phyloP scores from a whole-genome alignment of 2,329 filamentous ascomycete species.

The Colletotrichum sp. region DNA sequence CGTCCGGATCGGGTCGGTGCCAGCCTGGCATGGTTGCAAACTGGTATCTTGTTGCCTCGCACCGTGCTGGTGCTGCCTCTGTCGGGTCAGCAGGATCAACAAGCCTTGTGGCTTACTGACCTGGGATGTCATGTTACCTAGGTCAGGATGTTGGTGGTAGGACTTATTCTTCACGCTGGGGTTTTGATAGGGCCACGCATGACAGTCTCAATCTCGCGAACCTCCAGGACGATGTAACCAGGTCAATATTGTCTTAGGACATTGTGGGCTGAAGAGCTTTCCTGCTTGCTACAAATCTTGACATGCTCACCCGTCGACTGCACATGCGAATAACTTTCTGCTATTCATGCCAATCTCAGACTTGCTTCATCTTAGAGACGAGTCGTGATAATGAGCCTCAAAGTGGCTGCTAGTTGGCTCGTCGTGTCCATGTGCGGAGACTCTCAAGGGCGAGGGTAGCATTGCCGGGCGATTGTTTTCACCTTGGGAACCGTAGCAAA shows the following conservation, averaged over 20 bases:
- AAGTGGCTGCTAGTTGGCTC: neutral
- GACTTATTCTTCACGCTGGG: neutral
- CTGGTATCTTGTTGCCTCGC: neutral
- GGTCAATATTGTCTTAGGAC: accelerated
- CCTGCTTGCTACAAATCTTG: neutral
- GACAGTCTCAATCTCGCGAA: neutral
- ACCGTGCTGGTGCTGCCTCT: neutral
- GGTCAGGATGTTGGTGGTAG: neutral
- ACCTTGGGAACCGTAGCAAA: neutral
- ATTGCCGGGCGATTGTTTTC: neutral
- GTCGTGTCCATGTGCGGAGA: neutral
- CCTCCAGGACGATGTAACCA: neutral
- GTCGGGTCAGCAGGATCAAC: neutral
- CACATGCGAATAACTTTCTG: neutral
- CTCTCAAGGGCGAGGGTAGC: accelerated
- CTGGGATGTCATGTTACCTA: neutral
- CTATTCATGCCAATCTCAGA: neutral
- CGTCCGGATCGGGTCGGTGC: neutral
- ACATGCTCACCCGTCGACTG: neutral
- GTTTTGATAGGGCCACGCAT: accelerated
- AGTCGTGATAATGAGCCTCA: neutral
- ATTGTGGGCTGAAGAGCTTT: neutral
- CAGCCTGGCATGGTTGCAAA: neutral
- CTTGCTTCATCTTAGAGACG: neutral
- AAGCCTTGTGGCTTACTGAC: neutral